Conservation (phyloP, 768 basidiomycete genomes). For the Cyclocybe cylindracea region DNA sequence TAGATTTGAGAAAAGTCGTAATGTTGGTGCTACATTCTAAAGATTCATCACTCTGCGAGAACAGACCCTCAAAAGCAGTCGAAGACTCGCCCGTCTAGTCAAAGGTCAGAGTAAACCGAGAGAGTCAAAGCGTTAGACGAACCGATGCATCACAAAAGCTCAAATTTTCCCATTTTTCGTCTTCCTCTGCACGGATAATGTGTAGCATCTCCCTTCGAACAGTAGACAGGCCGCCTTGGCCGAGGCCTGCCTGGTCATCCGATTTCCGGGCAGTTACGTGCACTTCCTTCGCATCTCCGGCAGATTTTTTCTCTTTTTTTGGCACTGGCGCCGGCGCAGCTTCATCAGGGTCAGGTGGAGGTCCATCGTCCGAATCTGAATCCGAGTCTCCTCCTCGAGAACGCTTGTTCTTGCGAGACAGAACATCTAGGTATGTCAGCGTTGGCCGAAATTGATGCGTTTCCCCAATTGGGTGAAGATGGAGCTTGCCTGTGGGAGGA, state of each 20-base stretch:
- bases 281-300: conserved; percentile 69
- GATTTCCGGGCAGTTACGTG: conserved; percentile 73
- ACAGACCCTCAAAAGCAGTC: conserved; percentile 58
- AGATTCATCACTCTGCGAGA: conserved; percentile 54
- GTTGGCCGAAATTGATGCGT: conserved; percentile 84
- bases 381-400: conserved; percentile 52
- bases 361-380: conserved; percentile 77
- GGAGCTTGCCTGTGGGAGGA: conserved; percentile 54
- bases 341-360: conserved; percentile 81
- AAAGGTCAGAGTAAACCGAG: conserved; percentile 2
- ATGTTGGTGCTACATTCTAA: conserved; percentile 59
- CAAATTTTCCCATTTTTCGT: conserved; percentile 73
- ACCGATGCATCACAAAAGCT: conserved; percentile 70
- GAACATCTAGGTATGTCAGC: conserved; percentile 75
- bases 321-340: conserved; percentile 41
- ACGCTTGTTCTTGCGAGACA: conserved; percentile 64
- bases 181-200: conserved; percentile 73
- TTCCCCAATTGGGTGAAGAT: conserved; percentile 77
- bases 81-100: conserved; percentile 60
- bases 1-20: conserved; percentile 57
- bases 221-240: conserved; percentile 67
- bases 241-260: conserved; percentile 58
- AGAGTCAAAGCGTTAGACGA: conserved; percentile 19
- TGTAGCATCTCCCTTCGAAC: conserved; percentile 78
- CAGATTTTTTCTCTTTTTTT: conserved; percentile 63